Base-by-base conservation (phyloP, 257 asterid species). In the Coffea eugenioides region DNA sequence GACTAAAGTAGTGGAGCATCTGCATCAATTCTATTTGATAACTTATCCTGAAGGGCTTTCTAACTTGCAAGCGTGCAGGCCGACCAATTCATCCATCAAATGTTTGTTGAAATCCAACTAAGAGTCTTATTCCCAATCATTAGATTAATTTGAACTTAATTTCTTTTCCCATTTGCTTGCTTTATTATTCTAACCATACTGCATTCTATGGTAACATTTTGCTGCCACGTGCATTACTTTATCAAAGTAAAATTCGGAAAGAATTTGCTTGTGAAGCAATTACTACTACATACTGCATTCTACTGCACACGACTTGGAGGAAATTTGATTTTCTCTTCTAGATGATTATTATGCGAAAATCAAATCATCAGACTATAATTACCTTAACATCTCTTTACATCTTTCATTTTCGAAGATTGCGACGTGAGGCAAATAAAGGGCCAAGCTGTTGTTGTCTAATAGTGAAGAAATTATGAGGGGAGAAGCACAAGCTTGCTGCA, bases 1-100 rank as follows among this genome's bases (percentile, higher is more conserved):
- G 77, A 39, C 25, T 75, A 51, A 56, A 54, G 51, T 36, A 71
- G 81, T 84, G 86, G 87, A 87, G 69, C 80, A 82, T 86, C 68
- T 70, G 64, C 79, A 57, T 46, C 45, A 46, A 27, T 56, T 79
- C 56, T 34, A 74, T 54, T 78, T 5, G 13, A 48, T 85, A 51
- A n/a, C 15, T 66, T 74, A 78, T 15, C 36, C 39, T 25, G 15
- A 48, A 39, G 23, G 52, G 3, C 66, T 71, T 80, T n/a, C n/a
- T 64, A 77, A 34, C 71, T 39, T 34, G 61, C 69, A 62, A 15
- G 77, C 68, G 65, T 67, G 80, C 52, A 56, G 25, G 27, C 72
- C 20, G 31, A 62, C 14, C 57, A 62, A 59, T 68, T 77, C 54
- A 25, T 20, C 46, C 69, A 39, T 5, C 8, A 69, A 39, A 59